A percentile compares a stretch with the other conserved stretches of the same genome.
These are phyloP conservation scores for Tagetes patula DNA, from an alignment of 129 eudicot species.

Conservation along the genomic window DNA sequence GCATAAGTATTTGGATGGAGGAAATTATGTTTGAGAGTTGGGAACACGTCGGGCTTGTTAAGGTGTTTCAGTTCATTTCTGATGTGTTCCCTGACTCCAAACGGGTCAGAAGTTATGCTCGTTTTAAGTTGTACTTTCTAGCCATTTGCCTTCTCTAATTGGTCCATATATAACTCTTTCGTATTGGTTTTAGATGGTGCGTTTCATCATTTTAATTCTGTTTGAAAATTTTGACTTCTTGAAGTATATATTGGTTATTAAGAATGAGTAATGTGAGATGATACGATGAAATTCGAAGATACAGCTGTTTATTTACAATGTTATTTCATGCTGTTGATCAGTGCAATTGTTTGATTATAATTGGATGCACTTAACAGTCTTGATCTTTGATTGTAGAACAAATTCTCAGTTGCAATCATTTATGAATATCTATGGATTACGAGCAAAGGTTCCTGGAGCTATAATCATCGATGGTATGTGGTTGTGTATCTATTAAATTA, in stretches of 20 bases:
- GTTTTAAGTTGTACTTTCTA: neutral
- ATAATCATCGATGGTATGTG: constrained; percentile 72
- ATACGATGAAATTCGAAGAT: constrained; percentile 2
- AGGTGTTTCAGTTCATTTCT: neutral
- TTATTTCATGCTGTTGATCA: neutral
- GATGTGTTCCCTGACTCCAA: neutral
- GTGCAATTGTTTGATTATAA: neutral
- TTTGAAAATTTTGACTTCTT: constrained; percentile 7
- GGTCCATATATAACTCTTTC: neutral
- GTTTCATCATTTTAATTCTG: neutral
- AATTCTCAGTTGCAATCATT: constrained; percentile 55
- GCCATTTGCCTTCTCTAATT: neutral
- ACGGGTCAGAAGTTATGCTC: neutral
- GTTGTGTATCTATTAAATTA: neutral
- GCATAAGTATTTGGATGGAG: neutral
- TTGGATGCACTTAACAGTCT: constrained; percentile 14
- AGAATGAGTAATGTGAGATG: neutral
- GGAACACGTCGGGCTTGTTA: neutral
- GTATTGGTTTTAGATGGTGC: constrained; percentile 6
- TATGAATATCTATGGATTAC: constrained; percentile 67
- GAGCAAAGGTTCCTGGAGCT: constrained; percentile 70
- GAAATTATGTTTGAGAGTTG: neutral
- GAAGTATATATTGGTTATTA: neutral
- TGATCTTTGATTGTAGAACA: constrained; percentile 47
- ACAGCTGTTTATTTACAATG: neutral